phyloP scores from a whole-genome alignment of 345 rosid genomes.

The Excoecaria cochinchinensis region DNA sequence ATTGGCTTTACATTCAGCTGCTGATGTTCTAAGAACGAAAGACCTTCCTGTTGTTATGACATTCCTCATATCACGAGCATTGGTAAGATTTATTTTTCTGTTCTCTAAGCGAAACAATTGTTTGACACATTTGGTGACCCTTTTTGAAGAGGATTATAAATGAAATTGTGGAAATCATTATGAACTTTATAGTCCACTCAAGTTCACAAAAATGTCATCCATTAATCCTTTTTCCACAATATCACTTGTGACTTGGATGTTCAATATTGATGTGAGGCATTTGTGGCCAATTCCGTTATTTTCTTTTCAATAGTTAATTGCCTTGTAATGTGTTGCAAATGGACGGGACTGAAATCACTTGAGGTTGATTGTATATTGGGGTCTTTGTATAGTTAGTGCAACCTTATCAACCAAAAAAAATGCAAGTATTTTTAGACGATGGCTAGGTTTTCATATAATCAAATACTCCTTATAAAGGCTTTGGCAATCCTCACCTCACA shows the following conservation, averaged over 20 bases:
- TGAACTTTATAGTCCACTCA: background rate
- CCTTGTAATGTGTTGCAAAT: background rate
- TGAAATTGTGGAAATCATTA: background rate
- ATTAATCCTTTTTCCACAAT: background rate
- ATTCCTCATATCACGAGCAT: slow-evolving; percentile 89
- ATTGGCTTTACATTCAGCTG: slow-evolving; percentile 81
- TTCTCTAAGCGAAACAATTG: background rate
- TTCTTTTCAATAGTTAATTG: background rate
- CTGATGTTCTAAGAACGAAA: slow-evolving; percentile 87
- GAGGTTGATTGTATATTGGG: background rate
- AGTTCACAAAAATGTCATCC: background rate
- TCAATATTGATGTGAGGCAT: background rate
- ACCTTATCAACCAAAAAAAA: background rate
- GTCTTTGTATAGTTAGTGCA: background rate
- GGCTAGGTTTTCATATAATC: background rate
- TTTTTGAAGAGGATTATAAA: background rate
- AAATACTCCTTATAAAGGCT: too few relatives aligned
- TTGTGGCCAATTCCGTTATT: background rate
- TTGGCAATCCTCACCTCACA: too few relatives aligned
- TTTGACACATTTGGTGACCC: background rate
- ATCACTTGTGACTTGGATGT: background rate
- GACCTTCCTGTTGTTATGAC: slow-evolving; percentile 98
- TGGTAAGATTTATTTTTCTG: slow-evolving; percentile 47
- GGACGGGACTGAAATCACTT: background rate
- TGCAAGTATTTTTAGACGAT: background rate